Evolutionary conservation across 306 rosid genomes (phyloP).

Genomic region (Quercus agrifolia): DNA sequence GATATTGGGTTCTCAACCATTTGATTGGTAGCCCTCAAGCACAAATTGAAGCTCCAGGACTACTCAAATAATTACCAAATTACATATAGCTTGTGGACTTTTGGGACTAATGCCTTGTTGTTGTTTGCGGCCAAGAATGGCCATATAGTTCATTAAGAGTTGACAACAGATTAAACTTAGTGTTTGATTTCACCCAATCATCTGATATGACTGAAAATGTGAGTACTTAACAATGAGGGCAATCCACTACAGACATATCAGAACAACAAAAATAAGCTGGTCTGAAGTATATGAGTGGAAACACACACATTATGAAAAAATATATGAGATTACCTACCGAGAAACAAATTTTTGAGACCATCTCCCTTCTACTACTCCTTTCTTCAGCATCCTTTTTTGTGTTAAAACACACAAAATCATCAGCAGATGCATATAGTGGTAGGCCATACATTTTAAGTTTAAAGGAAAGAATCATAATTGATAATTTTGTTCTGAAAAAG

Average conservation of each 20-base stretch:
- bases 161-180: neutral
- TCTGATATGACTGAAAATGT: neutral
- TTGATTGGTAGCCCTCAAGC: neutral
- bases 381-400: conserved; percentile 74
- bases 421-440: conserved; percentile 21
- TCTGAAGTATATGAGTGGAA: neutral
- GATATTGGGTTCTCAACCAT: neutral
- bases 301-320: conserved; percentile 14
- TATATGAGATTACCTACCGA: conserved; percentile 58
- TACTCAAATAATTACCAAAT: neutral
- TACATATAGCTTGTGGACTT: neutral
- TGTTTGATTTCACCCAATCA: neutral
- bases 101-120: too few species aligned
- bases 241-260: neutral
- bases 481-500: conserved; percentile 6
- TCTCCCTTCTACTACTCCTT: conserved; percentile 80
- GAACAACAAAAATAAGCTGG: neutral
- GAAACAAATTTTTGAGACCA: conserved; percentile 92
- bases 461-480: conserved; percentile 1
- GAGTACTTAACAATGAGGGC: neutral
- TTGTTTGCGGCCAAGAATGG: neutral
- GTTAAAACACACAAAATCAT: conserved; percentile 31
- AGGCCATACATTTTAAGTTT: conserved; percentile 10
- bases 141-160: neutral
- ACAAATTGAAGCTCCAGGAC: neutral